Evolutionary conservation across 345 rosid species (phyloP), one percentile per base, ranked within the genome.

Genomic region (Camelina hispida): DNA sequence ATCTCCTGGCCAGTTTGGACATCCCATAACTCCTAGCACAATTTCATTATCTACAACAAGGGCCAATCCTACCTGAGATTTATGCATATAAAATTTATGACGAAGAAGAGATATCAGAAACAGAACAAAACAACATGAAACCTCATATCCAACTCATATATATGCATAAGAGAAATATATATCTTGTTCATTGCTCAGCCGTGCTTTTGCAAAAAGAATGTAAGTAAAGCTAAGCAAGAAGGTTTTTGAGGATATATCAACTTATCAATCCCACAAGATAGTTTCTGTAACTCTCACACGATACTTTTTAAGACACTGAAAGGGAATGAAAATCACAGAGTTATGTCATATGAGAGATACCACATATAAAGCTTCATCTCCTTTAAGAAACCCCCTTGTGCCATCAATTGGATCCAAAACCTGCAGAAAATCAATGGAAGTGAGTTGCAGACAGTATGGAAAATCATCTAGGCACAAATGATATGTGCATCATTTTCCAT

Each of bases 341-440:
- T 25, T 72, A 57, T 23, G 25, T 23, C 25, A 23, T 23, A 23
- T 68, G 44, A 61, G 46, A 62, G 81, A 67, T 84, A 93, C 98
- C 93, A 93, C 97, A 67, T 91, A 93, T 54, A 88, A 73, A 72
- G 94, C 91, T 30, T 83, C 84, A 14, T 76, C 79, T 83, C 94
- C 96, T 82, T 72, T 87, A 15, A 91, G 82, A 80, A 93, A 91
- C 62, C 98, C 98, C 55, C 74, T 81, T 55, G 94, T 91, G 61
- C 97, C 98, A 82, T 93, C 98, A 68, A 91, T 87, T 61, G 97
- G 97, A 82, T 93, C 94, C 81, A 93, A 80, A 59, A 91, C 67
- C 98, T 93, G 86, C 83, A 83, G 23, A 68, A 6, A 78, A 62
- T 38, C 71, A 57, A 66, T 7, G 22, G 17, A 30, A 20, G 9